Conservation (phyloP, 2,329 filamentous ascomycete genomes). For the Xylariaceae sp. region DNA sequence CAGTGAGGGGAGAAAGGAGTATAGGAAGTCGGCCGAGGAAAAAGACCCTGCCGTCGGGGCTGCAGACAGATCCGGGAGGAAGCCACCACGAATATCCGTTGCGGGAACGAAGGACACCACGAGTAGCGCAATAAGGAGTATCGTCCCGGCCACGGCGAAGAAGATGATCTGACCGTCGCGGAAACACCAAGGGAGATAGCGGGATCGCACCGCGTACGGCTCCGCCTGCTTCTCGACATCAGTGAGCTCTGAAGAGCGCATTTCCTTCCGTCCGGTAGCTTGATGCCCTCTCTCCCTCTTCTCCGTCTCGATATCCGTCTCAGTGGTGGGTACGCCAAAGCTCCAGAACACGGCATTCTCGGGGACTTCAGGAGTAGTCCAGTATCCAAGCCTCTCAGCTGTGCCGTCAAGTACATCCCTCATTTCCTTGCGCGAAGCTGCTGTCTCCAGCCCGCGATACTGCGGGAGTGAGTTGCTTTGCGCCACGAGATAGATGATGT, state of each 20-base stretch:
- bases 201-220: slow-evolving; percentile 52
- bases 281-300: slow-evolving; percentile 21
- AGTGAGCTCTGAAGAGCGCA: slow-evolving; percentile 22
- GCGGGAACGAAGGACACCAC: slow-evolving; percentile 73
- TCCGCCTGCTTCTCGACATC: slow-evolving; percentile 48
- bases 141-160: slow-evolving; percentile 57
- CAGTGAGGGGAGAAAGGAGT: slow-evolving; percentile 68
- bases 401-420: slow-evolving; percentile 52
- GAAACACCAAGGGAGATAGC: slow-evolving; percentile 75
- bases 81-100: slow-evolving; percentile 64
- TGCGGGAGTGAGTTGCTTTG: slow-evolving; percentile 73
- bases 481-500: slow-evolving; percentile 73
- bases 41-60: slow-evolving; percentile 62
- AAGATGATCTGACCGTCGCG: slow-evolving; percentile 61
- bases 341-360: slow-evolving; percentile 65
- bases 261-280: slow-evolving; percentile 29
- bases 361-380: slow-evolving; percentile 64
- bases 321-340: slow-evolving; percentile 26
- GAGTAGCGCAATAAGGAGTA: slow-evolving; percentile 67
- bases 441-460: slow-evolving; percentile 66
- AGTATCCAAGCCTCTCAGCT: slow-evolving; percentile 78
- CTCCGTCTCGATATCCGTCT: slow-evolving; percentile 24
- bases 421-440: slow-evolving; percentile 49
- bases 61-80: slow-evolving; percentile 63
- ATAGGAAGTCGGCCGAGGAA: slow-evolving; percentile 84